Evolutionary conservation across 2,329 filamentous ascomycete genomes (phyloP).

Genomic region (Colletotrichum echinochloae): DNA sequence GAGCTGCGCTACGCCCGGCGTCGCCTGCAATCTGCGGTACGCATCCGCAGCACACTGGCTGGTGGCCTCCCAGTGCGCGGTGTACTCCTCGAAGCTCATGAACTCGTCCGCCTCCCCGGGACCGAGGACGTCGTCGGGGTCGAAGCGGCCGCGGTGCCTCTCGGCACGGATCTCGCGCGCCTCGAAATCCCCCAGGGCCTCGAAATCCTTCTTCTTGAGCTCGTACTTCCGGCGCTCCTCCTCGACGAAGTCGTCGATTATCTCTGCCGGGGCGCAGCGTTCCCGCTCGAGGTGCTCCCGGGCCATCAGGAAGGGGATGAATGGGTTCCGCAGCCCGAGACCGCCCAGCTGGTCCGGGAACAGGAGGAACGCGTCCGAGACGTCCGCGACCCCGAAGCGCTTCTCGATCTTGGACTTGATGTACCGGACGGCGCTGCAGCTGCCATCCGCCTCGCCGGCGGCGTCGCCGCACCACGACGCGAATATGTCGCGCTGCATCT

Average conservation of each 20-base stretch:
- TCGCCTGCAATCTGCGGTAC: not conserved
- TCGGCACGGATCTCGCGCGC: not conserved
- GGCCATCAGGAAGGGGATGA: slow-evolving; percentile 55
- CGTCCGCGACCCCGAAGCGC: slow-evolving; percentile 51
- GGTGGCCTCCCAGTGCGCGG: not conserved
- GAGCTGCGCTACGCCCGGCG: not conserved
- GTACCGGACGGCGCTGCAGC: slow-evolving; percentile 46
- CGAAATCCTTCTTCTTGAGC: not conserved
- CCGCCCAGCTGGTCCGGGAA: slow-evolving; percentile 60
- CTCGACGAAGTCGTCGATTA: not conserved
- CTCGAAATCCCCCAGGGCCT: not conserved
- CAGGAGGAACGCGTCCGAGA: slow-evolving; percentile 61
- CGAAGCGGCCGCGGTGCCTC: not conserved
- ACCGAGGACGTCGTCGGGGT: not conserved
- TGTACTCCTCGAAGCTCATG: slow-evolving; percentile 4
- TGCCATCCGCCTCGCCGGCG: not conserved
- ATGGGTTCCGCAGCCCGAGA: slow-evolving; percentile 59
- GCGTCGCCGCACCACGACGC: not conserved
- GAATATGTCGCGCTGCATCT: slow-evolving; percentile 56
- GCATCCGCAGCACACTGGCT: not conserved
- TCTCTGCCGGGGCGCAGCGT: not conserved
- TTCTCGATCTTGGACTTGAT: slow-evolving; percentile 47
- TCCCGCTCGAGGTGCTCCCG: slow-evolving; percentile 43
- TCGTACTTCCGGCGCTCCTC: not conserved
- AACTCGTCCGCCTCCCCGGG: not conserved